Conservation (phyloP, 768 basidiomycete genomes). For the Pleurotus citrinopileatus region DNA sequence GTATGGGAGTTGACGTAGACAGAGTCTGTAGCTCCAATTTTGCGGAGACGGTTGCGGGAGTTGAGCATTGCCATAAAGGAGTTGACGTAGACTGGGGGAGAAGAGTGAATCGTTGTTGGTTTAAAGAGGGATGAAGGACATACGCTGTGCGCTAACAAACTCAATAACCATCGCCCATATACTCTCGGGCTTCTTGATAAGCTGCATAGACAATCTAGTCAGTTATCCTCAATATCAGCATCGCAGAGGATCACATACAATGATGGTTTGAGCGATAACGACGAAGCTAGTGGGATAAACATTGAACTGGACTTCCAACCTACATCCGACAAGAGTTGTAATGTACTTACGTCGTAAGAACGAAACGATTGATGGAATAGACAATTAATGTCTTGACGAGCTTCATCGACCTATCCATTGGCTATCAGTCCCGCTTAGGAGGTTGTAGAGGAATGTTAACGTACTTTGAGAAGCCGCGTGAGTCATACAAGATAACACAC, state of each 20-base stretch:
- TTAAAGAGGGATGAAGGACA: background rate
- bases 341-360: background rate
- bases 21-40: background rate
- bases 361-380: conserved; percentile 6
- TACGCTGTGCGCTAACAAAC: conserved; percentile 7
- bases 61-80: conserved; percentile 5
- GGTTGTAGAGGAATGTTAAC: background rate
- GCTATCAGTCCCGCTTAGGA: background rate
- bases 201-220: no score
- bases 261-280: background rate
- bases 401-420: background rate
- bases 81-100: background rate
- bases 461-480: background rate
- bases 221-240: no score
- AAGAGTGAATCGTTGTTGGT: background rate
- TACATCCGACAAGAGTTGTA: no score
- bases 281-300: background rate
- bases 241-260: background rate
- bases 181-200: background rate
- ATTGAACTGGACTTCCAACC: no score
- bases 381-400: conserved; percentile 2
- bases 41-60: conserved; percentile 5
- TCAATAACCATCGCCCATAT: conserved; percentile 9
- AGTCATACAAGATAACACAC: conserved; percentile 6
- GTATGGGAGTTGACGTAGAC: conserved; percentile 1